Percentiles rank a stretch among this genome's conserved stretches.
Conservation (phyloP, 768 basidiomycete genomes). For the Pleurotus platypus region DNA sequence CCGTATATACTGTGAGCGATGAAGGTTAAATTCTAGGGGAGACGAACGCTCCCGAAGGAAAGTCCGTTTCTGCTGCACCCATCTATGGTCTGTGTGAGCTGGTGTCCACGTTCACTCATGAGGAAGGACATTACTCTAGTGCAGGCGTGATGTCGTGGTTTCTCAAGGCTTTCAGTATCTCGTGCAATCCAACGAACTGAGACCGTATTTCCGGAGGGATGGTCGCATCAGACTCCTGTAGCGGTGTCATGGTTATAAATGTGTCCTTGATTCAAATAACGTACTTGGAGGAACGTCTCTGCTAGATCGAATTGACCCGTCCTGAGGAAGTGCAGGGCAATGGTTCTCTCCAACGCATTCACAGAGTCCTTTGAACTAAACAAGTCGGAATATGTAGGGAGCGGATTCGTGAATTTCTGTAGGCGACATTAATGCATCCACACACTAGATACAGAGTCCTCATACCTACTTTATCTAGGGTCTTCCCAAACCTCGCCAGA, state of each 20-base stretch:
- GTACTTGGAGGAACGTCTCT: conserved; percentile 68
- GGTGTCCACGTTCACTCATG: not conserved
- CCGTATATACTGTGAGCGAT: conserved; percentile 86
- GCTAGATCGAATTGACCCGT: conserved; percentile 81
- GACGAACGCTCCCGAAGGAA: conserved; percentile 73
- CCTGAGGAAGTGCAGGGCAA: conserved; percentile 75
- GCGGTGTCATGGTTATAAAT: conserved; percentile 5
- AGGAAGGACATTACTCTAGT: conserved; percentile 52
- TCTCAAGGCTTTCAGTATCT: conserved; percentile 65
- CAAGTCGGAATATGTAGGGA: conserved; percentile 65
- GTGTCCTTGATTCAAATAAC: conserved; percentile 13
- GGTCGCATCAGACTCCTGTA: conserved; percentile 64
- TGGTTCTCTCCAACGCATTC: conserved; percentile 60
- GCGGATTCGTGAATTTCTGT: conserved; percentile 55
- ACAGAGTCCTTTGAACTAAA: conserved; percentile 62
- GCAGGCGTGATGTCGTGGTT: conserved; percentile 70
- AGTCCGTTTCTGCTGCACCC: conserved; percentile 63
- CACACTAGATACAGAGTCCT: not conserved
- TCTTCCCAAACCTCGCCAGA: conserved; percentile 76
- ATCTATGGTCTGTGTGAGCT: conserved; percentile 44
- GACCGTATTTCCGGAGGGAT: conserved; percentile 46
- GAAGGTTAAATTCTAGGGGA: conserved; percentile 84
- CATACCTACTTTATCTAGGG: conserved; percentile 79
- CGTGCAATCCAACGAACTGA: conserved; percentile 68
- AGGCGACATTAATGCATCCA: not conserved